Evolutionary conservation across 352 stramenopile species (phyloP), one percentile per base, ranked within the genome.

Genomic region (Phytopythium vexans): DNA sequence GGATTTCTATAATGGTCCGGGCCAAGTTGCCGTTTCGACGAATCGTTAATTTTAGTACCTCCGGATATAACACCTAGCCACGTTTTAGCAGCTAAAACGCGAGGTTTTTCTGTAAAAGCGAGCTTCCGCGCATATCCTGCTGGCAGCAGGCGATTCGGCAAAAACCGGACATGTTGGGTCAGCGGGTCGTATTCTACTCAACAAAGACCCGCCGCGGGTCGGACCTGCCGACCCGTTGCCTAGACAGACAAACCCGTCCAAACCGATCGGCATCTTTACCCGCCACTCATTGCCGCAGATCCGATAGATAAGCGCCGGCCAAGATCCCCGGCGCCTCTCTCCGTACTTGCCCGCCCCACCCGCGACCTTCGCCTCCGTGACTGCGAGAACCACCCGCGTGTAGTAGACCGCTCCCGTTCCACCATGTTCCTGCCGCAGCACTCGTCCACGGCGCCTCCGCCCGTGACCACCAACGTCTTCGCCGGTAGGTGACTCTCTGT

Each of bases 391-490:
- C 38, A 10, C 38, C 38, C 38, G 15, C 15, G 6, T 2, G 5
- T 41, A 14, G 3, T 41, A 41, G 10, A 10, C 38, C 10, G 6
- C 15, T 41, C 38, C 38, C 5, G 15, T 41, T 6, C 10, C 10
- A 41, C 38, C 10, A 41, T 41, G 21, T 14, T 41, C 38, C 38
- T 9, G 11, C 38, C 16, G 8, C 38, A 6, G 16, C 11, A 41
- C 10, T 14, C 38, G 42, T n/a, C 34, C 1, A 33, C 37, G 12
- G 4, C 21, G 52, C 41, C 41, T 12, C 69, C 71, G 53, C 62
- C 60, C 49, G 50, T 64, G 45, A 66, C 66, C 50, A 60, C 60
- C 55, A 77, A 77, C 61, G 68, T 73, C 14, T 77, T 77, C 40
- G 62, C 60, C 48, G 54, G 54, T 60, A 36, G 21, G 49, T 49